These are phyloP conservation scores for Aspergillus bombycis DNA, from an alignment of 2,329 filamentous ascomycete species.

Conservation along the genomic window DNA sequence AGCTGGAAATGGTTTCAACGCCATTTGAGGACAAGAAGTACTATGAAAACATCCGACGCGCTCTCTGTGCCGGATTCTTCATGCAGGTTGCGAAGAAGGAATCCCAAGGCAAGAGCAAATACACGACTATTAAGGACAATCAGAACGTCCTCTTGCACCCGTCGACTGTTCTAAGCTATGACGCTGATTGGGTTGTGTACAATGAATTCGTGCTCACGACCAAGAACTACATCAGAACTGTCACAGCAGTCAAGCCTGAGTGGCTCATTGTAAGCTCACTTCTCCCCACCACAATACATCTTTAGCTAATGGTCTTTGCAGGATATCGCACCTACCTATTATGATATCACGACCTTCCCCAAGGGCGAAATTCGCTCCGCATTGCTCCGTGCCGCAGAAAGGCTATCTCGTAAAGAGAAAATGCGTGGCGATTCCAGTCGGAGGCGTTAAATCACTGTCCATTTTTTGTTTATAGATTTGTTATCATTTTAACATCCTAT, in stretches of 20 bases:
- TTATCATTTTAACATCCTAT: neutral
- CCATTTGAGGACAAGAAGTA: conserved; percentile 95
- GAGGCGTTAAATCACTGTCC: conserved; percentile 33
- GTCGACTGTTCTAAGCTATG: conserved; percentile 82
- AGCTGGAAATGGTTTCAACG: conserved; percentile 83
- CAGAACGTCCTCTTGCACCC: conserved; percentile 92
- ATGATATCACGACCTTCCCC: conserved; percentile 78
- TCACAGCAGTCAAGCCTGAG: conserved; percentile 88
- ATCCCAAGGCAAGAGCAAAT: conserved; percentile 76
- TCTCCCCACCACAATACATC: neutral
- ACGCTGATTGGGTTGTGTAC: conserved; percentile 96
- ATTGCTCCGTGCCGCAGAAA: conserved; percentile 57
- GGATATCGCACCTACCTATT: conserved; percentile 94
- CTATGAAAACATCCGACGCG: conserved; percentile 94
- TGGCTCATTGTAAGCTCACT: conserved; percentile 80
- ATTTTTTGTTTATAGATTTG: conserved; percentile 12
- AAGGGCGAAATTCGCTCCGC: conserved; percentile 83
- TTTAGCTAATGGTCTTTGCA: conserved; percentile 46
- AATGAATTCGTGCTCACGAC: conserved; percentile 98
- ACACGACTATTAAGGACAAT: conserved; percentile 94
- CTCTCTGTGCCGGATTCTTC: conserved; percentile 93
- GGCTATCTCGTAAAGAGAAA: conserved; percentile 58
- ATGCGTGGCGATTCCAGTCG: conserved; percentile 44
- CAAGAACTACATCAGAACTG: conserved; percentile 96
- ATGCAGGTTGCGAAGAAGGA: conserved; percentile 99